These are phyloP conservation scores for Pulveroboletus sp. DNA, from an alignment of 768 basidiomycete genomes.

Conservation along the genomic window DNA sequence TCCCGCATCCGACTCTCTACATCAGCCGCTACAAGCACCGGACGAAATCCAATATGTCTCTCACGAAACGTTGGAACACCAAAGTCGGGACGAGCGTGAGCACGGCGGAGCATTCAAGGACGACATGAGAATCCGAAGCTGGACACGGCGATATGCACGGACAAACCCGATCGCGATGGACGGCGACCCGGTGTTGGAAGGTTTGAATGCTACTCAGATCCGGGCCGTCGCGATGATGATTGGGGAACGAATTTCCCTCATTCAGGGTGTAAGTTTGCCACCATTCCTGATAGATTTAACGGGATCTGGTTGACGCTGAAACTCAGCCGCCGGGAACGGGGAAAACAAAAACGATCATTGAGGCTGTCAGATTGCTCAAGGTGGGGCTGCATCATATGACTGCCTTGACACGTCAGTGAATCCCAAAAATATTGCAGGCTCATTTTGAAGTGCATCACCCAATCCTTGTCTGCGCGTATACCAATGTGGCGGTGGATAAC, in stretches of 20 bases:
- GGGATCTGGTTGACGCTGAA: background rate
- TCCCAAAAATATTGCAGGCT: constrained; percentile 36
- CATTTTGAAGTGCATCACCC: constrained; percentile 84
- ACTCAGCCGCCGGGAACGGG: constrained; percentile 85
- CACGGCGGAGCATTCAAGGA: constrained; percentile 56
- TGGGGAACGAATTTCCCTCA: constrained; percentile 69
- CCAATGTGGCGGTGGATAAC: constrained; percentile 91
- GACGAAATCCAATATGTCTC: constrained; percentile 39
- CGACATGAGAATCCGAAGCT: constrained; percentile 77
- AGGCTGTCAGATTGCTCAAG: constrained; percentile 79
- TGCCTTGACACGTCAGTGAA: background rate
- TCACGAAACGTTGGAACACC: constrained; percentile 39
- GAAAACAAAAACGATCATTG: constrained; percentile 91
- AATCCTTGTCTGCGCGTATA: constrained; percentile 90
- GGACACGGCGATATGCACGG: constrained; percentile 68
- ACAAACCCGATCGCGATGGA: constrained; percentile 61
- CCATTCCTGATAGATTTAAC: background rate
- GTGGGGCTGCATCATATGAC: constrained; percentile 27
- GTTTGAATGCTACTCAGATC: constrained; percentile 74
- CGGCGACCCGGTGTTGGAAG: constrained; percentile 69
- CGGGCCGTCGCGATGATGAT: constrained; percentile 87
- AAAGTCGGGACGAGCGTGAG: constrained; percentile 21
- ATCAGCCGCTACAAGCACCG: constrained; percentile 36
- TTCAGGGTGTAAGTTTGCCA: constrained; percentile 81
- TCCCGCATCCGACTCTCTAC: constrained; percentile 20